Conservation (phyloP, 306 rosid genomes). For the Dryas octopetala region DNA sequence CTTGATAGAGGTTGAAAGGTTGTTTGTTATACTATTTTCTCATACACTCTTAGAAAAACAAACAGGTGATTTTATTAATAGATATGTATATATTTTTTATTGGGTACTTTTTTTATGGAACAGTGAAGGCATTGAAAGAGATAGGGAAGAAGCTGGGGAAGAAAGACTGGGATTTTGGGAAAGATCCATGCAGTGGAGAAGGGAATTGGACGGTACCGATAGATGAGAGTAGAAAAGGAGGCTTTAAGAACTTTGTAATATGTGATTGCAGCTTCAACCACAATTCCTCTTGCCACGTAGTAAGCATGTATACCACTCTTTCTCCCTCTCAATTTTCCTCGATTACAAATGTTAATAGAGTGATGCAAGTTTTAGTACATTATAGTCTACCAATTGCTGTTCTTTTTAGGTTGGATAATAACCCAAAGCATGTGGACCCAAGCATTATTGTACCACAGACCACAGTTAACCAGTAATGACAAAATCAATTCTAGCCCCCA, state of each 20-base stretch:
- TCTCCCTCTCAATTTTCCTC: background rate
- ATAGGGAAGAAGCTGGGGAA: slow-evolving; percentile 78
- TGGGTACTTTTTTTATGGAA: slow-evolving; percentile 14
- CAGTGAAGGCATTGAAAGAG: slow-evolving; percentile 70
- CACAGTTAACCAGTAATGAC: background rate
- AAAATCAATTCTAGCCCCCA: background rate
- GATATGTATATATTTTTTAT: background rate
- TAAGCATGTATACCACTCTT: slow-evolving; percentile 50
- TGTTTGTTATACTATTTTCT: no score
- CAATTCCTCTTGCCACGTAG: slow-evolving; percentile 74
- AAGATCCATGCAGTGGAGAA: slow-evolving; percentile 72
- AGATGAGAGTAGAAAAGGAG: slow-evolving; percentile 40
- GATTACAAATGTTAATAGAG: no score
- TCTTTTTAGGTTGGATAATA: no score
- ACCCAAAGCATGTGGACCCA: no score
- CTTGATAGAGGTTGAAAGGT: background rate
- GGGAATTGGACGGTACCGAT: slow-evolving; percentile 54
- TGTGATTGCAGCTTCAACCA: slow-evolving; percentile 70
- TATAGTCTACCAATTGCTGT: no score
- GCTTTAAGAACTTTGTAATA: slow-evolving; percentile 50
- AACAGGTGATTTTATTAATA: background rate
- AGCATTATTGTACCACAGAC: no score
- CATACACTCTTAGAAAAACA: background rate
- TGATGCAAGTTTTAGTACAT: no score
- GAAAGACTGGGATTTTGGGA: slow-evolving; percentile 79